Evolutionary conservation across 192 early-diverging fungal species (phyloP).

Genomic region (Coemansia sp.): DNA sequence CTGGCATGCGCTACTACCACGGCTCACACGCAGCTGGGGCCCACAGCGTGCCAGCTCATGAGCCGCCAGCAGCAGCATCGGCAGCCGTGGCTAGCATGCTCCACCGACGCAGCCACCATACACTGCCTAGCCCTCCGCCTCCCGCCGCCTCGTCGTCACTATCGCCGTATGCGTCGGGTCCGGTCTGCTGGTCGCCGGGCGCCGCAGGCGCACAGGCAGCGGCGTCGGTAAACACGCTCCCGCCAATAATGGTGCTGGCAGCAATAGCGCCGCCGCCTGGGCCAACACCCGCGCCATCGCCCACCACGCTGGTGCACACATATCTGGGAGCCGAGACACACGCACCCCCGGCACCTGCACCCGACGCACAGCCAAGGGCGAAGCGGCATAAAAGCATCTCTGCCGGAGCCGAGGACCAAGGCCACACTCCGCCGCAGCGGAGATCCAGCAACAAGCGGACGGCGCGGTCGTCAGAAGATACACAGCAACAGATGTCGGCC

Average conservation of each 20-base stretch:
- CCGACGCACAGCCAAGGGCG: neutral
- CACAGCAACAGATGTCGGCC: neutral
- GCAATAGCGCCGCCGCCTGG: neutral
- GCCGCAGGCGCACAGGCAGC: neutral
- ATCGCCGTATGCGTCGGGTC: neutral
- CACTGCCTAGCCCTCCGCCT: slow-evolving; percentile 3
- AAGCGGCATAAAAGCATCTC: slow-evolving; percentile 1
- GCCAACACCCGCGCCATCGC: neutral
- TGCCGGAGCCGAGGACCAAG: neutral
- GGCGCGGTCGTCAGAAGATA: neutral
- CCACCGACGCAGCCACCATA: neutral
- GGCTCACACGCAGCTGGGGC: neutral
- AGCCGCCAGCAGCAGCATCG: neutral
- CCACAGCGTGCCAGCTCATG: neutral
- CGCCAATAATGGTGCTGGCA: slow-evolving; percentile 1
- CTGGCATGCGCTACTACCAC: neutral
- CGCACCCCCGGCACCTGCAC: neutral
- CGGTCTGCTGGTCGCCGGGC: neutral
- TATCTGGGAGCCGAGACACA: neutral
- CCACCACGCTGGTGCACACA: neutral
- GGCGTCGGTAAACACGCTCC: neutral
- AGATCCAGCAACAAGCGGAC: neutral
- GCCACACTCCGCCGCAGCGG: neutral
- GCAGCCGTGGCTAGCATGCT: neutral
- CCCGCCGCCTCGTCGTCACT: neutral